A percentile compares a stretch with the other conserved stretches of the same genome.
These are phyloP conservation scores for Chiua virens DNA, from an alignment of 768 basidiomycete genomes.

Conservation along the genomic window DNA sequence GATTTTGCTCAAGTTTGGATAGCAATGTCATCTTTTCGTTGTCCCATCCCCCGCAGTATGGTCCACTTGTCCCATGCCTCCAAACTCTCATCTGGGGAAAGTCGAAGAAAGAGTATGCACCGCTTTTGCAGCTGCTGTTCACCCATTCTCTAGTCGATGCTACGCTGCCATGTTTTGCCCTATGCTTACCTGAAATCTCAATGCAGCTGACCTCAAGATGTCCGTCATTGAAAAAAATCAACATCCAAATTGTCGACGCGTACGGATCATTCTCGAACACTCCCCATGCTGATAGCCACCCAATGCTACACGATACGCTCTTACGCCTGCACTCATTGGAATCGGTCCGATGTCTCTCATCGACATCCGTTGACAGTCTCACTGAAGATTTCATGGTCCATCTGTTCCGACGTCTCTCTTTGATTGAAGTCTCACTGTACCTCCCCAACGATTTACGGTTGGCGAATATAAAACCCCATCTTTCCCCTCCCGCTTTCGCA, in stretches of 20 bases:
- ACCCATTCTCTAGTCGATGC: conserved; percentile 22
- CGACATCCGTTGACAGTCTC: conserved; percentile 2
- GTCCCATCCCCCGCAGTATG: conserved; percentile 20
- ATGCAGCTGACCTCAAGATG: conserved; percentile 18
- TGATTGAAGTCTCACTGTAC: conserved; percentile 14
- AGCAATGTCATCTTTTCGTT: conserved; percentile 25
- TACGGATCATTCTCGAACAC: too few relatives aligned
- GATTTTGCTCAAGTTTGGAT: not conserved
- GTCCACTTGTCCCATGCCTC: conserved; percentile 24
- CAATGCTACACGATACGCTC: not conserved
- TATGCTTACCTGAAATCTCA: conserved; percentile 19
- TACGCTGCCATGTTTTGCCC: conserved; percentile 3
- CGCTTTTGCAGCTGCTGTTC: conserved; percentile 21
- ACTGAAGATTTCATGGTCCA: conserved; percentile 16
- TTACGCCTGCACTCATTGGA: conserved; percentile 15
- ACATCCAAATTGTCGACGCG: not conserved
- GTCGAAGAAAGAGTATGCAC: conserved; percentile 12
- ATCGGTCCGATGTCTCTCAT: conserved; percentile 17
- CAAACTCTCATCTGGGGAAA: conserved; percentile 20
- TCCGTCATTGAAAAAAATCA: conserved; percentile 15
- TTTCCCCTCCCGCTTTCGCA: conserved; percentile 19
- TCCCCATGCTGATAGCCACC: too few relatives aligned
- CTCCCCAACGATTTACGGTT: conserved; percentile 14
- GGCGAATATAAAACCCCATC: conserved; percentile 12
- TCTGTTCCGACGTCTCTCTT: conserved; percentile 18